phyloP scores from a whole-genome alignment of 352 stramenopile species.

The Phytophthora pini region DNA sequence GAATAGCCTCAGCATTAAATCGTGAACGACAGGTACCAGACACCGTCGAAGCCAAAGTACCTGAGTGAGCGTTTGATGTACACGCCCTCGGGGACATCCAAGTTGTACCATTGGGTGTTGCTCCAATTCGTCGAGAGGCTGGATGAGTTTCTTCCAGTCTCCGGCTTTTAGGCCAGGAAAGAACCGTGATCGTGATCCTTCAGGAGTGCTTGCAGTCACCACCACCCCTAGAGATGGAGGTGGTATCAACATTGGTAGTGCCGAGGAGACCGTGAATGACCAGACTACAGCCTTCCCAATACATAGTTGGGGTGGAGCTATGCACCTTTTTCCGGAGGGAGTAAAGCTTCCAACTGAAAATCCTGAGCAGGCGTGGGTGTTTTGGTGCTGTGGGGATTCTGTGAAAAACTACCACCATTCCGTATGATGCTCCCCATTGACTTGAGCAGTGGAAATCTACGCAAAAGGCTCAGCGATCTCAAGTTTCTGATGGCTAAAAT shows the following conservation, averaged over 20 bases:
- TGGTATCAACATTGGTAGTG: background rate
- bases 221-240: too few relatives aligned
- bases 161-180: too few relatives aligned
- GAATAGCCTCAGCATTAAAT: too few relatives aligned
- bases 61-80: too few relatives aligned
- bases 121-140: too few relatives aligned
- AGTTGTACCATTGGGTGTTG: too few relatives aligned
- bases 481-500: constrained; percentile 21
- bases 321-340: constrained; percentile 7
- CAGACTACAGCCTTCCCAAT: background rate
- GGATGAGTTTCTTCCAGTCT: too few relatives aligned
- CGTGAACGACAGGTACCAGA: too few relatives aligned
- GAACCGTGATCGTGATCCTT: too few relatives aligned
- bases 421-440: constrained; percentile 3
- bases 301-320: constrained; percentile 9
- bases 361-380: constrained; percentile 9
- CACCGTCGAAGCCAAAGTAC: too few relatives aligned
- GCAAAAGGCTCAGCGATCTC: constrained; percentile 19
- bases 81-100: too few relatives aligned
- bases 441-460: constrained; percentile 16
- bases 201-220: too few relatives aligned
- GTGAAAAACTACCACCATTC: constrained; percentile 1
- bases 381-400: constrained; percentile 13
- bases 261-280: background rate
- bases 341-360: constrained; percentile 8